phyloP scores from a whole-genome alignment of 768 basidiomycete genomes.

The Candolleomyces aberdarensis region DNA sequence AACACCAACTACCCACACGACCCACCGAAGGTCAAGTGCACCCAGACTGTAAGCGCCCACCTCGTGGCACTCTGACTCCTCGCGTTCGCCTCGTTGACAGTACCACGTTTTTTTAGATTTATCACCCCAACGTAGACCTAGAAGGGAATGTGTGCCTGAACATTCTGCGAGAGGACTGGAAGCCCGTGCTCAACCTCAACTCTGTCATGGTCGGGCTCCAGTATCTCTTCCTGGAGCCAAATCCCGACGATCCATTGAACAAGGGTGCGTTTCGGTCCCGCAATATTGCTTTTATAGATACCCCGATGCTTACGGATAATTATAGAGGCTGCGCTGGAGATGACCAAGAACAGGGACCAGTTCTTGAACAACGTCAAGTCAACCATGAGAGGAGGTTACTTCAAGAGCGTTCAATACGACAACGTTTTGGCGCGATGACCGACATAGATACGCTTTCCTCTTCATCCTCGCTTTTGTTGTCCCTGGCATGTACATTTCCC shows the following conservation, averaged over 20 bases:
- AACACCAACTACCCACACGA: conserved; percentile 99
- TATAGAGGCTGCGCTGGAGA: conserved; percentile 92
- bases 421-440: conserved; percentile 56
- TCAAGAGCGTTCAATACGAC: conserved; percentile 81
- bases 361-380: conserved; percentile 84
- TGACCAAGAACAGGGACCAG: conserved; percentile 81
- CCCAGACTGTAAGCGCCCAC: conserved; percentile 67
- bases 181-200: conserved; percentile 95
- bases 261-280: conserved; percentile 61
- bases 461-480: conserved; percentile 23
- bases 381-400: conserved; percentile 77
- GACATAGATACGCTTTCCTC: conserved; percentile 8
- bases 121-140: conserved; percentile 97
- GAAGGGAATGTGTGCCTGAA: conserved; percentile 99
- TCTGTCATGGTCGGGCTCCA: conserved; percentile 98
- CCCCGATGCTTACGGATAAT: conserved; percentile 5
- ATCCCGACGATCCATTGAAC: conserved; percentile 97
- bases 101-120: conserved; percentile 59
- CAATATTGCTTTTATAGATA: conserved; percentile 3
- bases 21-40: conserved; percentile 98
- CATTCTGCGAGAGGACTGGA: conserved; percentile 99
- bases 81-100: conserved; percentile 7
- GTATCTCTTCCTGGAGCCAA: conserved; percentile 97
- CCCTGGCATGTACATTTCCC: conserved; percentile 28
- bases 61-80: not conserved